Percentiles rank a stretch among this genome's conserved stretches.
phyloP scores from a whole-genome alignment of 352 stramenopile genomes.

The Aphanomyces astaci region DNA sequence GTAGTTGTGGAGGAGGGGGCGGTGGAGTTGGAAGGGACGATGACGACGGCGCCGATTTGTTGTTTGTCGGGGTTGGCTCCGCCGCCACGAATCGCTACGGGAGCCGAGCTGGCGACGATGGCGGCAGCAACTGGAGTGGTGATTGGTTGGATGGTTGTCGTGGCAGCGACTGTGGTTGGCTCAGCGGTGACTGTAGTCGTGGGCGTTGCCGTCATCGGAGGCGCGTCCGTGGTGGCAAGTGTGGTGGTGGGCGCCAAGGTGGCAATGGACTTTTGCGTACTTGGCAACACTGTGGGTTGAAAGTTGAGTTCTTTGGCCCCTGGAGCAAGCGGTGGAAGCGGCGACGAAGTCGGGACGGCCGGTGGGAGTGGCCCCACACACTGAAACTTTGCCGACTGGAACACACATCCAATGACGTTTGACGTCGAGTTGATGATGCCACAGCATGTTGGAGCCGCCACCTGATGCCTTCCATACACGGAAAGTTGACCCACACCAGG shows the following conservation, averaged over 20 bases:
- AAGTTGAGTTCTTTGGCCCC: conserved; percentile 9
- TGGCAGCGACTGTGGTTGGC: neutral
- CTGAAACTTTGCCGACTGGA: conserved; percentile 14
- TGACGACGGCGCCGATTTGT: neutral
- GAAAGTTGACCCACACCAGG: conserved; percentile 13
- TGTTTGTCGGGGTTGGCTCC: neutral
- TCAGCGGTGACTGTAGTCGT: neutral
- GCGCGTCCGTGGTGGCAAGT: neutral
- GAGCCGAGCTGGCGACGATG: neutral
- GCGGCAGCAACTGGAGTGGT: neutral
- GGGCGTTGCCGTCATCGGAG: conserved; percentile 1
- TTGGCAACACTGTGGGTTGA: neutral
- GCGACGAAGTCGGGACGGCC: conserved; percentile 1
- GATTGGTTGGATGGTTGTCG: neutral
- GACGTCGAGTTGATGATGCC: conserved; percentile 17
- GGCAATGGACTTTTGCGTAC: neutral
- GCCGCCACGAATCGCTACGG: neutral
- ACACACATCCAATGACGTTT: conserved; percentile 21
- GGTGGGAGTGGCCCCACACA: conserved; percentile 10
- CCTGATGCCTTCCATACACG: conserved; percentile 1
- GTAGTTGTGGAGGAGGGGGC: neutral
- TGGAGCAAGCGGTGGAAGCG: neutral
- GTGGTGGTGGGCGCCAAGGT: neutral
- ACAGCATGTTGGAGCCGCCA: conserved; percentile 17
- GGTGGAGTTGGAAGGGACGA: too few species aligned